Evolutionary conservation across 148 eudicot genomes (phyloP), one percentile per base, ranked within the genome.

Genomic region (Vaccinium myrtillus): DNA sequence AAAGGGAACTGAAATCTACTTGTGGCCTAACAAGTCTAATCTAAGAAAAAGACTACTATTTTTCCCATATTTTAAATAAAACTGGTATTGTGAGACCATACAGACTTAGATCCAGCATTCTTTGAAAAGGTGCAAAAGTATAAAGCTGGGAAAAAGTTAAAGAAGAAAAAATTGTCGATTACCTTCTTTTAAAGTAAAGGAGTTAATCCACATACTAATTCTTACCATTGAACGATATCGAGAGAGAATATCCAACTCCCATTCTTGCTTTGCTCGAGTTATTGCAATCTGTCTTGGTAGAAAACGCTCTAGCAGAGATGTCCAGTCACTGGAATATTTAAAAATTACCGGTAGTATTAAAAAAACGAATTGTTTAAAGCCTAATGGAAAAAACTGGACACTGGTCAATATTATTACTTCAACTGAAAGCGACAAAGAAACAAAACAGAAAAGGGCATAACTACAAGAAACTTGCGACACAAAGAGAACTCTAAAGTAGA

Each of bases 231-330:
- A 85, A 53, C 88, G 91, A 88, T 95, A 97, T 74, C 98, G 94
- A 86, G 92, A 92, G 82, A 95, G 91, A 85, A 97, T 90, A 88
- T 94, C 99, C 79, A 84, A 84, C 81, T 95, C 98, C 99, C 98
- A 97, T 69, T 97, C 98, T 87, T 88, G 91, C 90, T 93, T 94
- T 79, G 92, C 98, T 15, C 98, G 93, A 46, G 98, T 97, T 32
- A 95, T 90, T 75, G 98, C 98, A 86, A 95, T 94, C 89, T 93
- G 98, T 75, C 98, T 89, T 16, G 99, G 99, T 87, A 97, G 84
- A 87, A 92, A 97, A 81, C 98, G 88, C 88, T 97, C 98, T 77
- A 97, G 86, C 79, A 95, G 98, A 78, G 98, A 93, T 83, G 93
- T 90, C 99, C 99, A 97, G 65, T 97, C 99, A 85, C 99, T 97